Evolutionary conservation across 345 rosid species (phyloP).

Genomic region (Citrus unshiu): DNA sequence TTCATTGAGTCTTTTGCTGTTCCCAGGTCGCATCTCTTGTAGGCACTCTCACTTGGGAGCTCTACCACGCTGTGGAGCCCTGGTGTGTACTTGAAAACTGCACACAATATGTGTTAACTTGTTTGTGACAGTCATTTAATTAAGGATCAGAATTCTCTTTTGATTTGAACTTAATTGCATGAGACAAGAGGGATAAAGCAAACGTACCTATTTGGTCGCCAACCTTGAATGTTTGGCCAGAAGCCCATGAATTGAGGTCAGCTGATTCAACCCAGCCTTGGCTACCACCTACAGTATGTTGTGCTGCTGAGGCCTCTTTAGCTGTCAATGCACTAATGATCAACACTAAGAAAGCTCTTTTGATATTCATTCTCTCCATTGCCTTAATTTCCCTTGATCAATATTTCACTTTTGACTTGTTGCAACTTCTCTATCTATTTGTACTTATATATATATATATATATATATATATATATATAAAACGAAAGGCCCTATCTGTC

Average conservation of each 20-base stretch:
- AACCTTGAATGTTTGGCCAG: slow-evolving; percentile 62
- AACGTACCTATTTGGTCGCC: slow-evolving; percentile 77
- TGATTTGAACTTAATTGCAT: too few species aligned
- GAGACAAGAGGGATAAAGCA: not conserved
- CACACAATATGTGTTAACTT: not conserved
- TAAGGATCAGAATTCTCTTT: too few species aligned
- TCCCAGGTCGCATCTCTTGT: slow-evolving; percentile 78
- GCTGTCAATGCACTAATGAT: slow-evolving; percentile 32
- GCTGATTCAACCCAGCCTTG: slow-evolving; percentile 87
- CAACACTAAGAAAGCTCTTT: slow-evolving; percentile 23
- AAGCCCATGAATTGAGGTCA: slow-evolving; percentile 70
- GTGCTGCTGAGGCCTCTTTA: slow-evolving; percentile 39
- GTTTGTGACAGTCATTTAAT: too few species aligned
- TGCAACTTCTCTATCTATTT: not conserved
- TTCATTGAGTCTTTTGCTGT: slow-evolving; percentile 51
- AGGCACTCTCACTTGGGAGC: slow-evolving; percentile 61
- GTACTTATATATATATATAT: too few species aligned
- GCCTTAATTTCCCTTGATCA: not conserved
- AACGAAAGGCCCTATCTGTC: not conserved
- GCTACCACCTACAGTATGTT: slow-evolving; percentile 79
- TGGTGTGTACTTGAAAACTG: slow-evolving; percentile 74
- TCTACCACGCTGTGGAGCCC: slow-evolving; percentile 90
- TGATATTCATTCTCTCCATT: not conserved
- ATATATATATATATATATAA: too few species aligned
- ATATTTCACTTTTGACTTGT: not conserved